Base-by-base conservation (phyloP, 2,329 filamentous ascomycete species). In the Hymenoscyphus linearis region DNA sequence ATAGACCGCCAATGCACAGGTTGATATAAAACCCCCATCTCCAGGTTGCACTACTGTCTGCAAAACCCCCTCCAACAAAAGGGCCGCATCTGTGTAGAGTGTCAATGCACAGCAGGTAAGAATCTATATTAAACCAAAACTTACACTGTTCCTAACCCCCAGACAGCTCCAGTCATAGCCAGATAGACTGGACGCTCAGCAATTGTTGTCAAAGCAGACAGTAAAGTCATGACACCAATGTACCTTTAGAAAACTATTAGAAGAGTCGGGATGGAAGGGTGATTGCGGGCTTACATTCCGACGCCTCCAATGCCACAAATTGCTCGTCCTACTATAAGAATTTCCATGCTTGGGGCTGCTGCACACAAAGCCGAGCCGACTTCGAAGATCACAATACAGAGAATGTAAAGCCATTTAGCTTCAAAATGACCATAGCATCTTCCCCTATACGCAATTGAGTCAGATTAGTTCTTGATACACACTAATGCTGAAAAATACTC, bases 11-110 rank as follows among this genome's bases (percentile, higher is more conserved):
- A 47, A 83, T 69, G 31, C n/a, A 37, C 75, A 83, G 70, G 63
- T 83, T 84, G 69, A 84, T 78, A 66, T 84, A 85, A 66, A 63
- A 63, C 26, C 54, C 68, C 69, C 69, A 71, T 54, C 69, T 58
- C 69, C 69, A 71, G 5, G 59, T 62, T 55, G 0, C 40, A 22
- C 40, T 47, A n/a, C 40, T 76, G 5, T 71, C 53, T 3, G 65
- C 69, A 52, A 74, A 72, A 9, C 66, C 65, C 36, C 72, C 72
- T 12, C 71, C 72, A 27, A 64, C 40, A 27, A 61, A 13, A 2
- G 62, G 59, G n/a, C 62, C 62, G 40, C 40, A 47, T 10, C 40
- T 47, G 22, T 47, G 6, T 13, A n/a, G n/a, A 22, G 7, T 22
- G 12, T 47, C 4, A 47, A n/a, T 47, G 22, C 12, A 47, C 18